Conservation (phyloP, 2,329 filamentous ascomycete species). For the Trichoderma polysporum region DNA sequence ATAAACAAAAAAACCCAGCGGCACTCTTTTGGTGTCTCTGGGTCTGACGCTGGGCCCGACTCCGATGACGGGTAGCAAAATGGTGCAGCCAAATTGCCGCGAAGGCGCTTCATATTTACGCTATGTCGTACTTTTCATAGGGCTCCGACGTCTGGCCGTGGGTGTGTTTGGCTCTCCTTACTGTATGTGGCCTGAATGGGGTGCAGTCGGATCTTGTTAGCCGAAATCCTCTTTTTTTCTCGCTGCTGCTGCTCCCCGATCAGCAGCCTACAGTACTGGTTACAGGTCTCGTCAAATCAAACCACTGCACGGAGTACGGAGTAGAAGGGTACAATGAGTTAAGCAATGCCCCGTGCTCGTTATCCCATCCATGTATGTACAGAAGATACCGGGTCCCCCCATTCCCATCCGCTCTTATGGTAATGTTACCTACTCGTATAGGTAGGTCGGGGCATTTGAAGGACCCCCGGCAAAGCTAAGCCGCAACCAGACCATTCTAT, state of each 20-base stretch:
- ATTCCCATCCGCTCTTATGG: slow-evolving; percentile 16
- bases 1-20: background rate
- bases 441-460: slow-evolving; percentile 17
- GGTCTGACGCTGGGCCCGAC: background rate
- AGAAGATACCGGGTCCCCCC: too few species aligned
- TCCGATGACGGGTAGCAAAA: background rate
- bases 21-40: background rate
- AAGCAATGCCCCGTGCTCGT: slow-evolving; percentile 7
- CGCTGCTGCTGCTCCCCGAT: background rate
- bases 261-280: background rate
- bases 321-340: background rate
- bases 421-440: slow-evolving; percentile 22
- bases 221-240: background rate
- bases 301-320: background rate
- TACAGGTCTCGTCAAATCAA: background rate
- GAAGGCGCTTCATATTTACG: background rate
- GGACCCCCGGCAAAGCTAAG: slow-evolving; percentile 18
- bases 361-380: background rate
- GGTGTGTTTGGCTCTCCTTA: background rate
- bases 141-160: slow-evolving; percentile 9
- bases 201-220: slow-evolving; percentile 12
- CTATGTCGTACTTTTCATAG: background rate
- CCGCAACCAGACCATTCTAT: background rate
- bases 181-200: background rate
- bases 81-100: background rate